Base-by-base conservation (phyloP, 352 stramenopile genomes). In the Pythium coloratum region DNA sequence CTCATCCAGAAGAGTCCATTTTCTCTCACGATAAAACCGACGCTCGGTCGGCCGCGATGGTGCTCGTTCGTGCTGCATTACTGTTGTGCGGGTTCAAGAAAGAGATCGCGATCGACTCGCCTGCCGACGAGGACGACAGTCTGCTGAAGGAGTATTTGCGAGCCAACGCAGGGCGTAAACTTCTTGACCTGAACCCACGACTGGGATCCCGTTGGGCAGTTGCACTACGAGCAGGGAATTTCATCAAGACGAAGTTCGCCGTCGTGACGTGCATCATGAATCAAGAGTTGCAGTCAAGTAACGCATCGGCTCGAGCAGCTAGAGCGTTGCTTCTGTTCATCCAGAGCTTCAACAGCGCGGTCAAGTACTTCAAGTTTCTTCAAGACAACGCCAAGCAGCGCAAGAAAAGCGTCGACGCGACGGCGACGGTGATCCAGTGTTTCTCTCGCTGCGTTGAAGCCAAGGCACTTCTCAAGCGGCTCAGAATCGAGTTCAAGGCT, bases 321-420 rank as follows among this genome's bases (percentile, higher is more conserved):
- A 33, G 73, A 64, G 53, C 61, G 62, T 51, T 70, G 24, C 56
- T 84, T 0, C 18, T 72, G 1, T 55, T 72, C 33, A 18, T 66
- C 7, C 46, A 54, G 13, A 63, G 49, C 9, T 55, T 89, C 33
- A 61, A 73, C 3, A 74, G 76, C 9, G 62, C 80, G 2, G 70
- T 89, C 24, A 76, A 80, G 18, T 92, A 84, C 55, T 71, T 89
- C 28, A 90, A 89, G 47, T 67, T 81, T 47, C 64, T 89, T 2
- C 72, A 83, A 20, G 61, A 75, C 10, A 64, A 76, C 12, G 64
- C 72, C 5, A 75, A 81, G 30, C 71, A 66, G 6, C 62, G 69
- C 1, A 69, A 65, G 20, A 20, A 40, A 67, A 14, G 14, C 47
- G 16, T 75, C 12, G 67, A 76, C 24, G 20, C 38, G 0, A 64